Base-by-base conservation (phyloP, 345 rosid species). In the Noccaea caerulescens region DNA sequence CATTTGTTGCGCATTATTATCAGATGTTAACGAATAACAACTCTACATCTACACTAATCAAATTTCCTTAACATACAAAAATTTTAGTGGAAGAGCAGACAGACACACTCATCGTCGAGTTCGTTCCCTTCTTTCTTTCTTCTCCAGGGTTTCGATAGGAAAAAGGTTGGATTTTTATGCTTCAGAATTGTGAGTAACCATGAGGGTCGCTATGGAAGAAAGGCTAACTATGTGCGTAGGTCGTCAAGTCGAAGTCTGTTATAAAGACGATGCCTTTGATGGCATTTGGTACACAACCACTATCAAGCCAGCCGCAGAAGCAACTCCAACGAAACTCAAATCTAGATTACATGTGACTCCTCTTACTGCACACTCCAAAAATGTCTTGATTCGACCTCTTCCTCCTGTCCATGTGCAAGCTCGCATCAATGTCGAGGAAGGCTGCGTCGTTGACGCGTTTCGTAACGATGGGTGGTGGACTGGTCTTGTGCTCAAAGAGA, bases 241-340 rank as follows among this genome's bases (percentile, higher is more conserved):
- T 47, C 67, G 80, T 33, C 10, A 63, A 54, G 78, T 86, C 11
- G 91, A 88, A 68, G 84, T 86, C 3, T 67, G 68, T 51, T 68
- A 79, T 46, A 73, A 79, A 69, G 80, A 82, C n/a, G 87, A 82
- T 1, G 88, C 83, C 36, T 85, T 82, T 32, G 54, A 55, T 36
- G 83, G 82, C 1, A 79, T 88, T 4, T 86, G 86, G 86, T 86
- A 73, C 57, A 6, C 12, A 18, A 88, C 85, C 57, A 76, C 69
- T 34, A 38, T 88, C 55, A 63, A 77, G 23, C 30, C 30, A 27
- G 30, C 23, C 23, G 23, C 23, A 20, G 23, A 20, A 20, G 23
- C 30, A 27, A 27, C 30, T 27, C 30, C 30, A 27, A 80, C 75
- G 13, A 81, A 68, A 50, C 79, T 77, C 23, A 34, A 5, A 30